Evolutionary conservation across 805 yeast species (phyloP).

Genomic region (Wickerhamiella qilinensis): DNA sequence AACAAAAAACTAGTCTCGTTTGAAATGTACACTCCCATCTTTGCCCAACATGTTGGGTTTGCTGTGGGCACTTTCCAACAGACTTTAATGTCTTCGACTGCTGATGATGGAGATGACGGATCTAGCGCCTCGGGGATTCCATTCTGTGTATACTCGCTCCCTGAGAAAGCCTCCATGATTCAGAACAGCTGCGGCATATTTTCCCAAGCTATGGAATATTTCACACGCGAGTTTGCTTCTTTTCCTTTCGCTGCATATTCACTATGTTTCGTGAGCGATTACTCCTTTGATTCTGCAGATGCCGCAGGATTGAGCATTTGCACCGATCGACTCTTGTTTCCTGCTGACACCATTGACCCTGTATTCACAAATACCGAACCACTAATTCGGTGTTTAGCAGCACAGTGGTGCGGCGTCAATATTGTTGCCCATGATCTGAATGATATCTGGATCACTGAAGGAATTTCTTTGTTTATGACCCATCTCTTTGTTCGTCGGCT

Average conservation of each 20-base stretch:
- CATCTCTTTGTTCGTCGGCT: conserved; percentile 47
- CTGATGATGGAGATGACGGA: conserved; percentile 21
- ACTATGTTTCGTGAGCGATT: conserved; percentile 41
- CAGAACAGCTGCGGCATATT: conserved; percentile 62
- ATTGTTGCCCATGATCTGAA: conserved; percentile 65
- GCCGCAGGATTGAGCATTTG: conserved; percentile 62
- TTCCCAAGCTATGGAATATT: conserved; percentile 65
- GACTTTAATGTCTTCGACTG: conserved; percentile 31
- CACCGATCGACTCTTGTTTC: conserved; percentile 47
- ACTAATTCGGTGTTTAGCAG: conserved; percentile 54
- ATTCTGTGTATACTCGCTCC: conserved; percentile 14
- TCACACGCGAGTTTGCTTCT: conserved; percentile 78
- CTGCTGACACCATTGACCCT: conserved; percentile 64
- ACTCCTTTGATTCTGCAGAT: conserved; percentile 28
- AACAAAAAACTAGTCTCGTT: conserved; percentile 61
- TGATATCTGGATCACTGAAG: conserved; percentile 81
- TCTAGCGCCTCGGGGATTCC: conserved; percentile 13
- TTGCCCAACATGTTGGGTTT: conserved; percentile 92
- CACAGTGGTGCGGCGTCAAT: conserved; percentile 89
- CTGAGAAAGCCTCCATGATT: conserved; percentile 25
- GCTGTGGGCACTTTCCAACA: conserved; percentile 78
- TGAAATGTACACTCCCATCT: conserved; percentile 64
- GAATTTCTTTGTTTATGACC: conserved; percentile 74
- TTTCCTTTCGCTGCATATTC: conserved; percentile 79
- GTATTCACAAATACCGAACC: conserved; percentile 51